These are phyloP conservation scores for Coelastrella sp. DNA, from an alignment of 139 green algal species.

Conservation along the genomic window DNA sequence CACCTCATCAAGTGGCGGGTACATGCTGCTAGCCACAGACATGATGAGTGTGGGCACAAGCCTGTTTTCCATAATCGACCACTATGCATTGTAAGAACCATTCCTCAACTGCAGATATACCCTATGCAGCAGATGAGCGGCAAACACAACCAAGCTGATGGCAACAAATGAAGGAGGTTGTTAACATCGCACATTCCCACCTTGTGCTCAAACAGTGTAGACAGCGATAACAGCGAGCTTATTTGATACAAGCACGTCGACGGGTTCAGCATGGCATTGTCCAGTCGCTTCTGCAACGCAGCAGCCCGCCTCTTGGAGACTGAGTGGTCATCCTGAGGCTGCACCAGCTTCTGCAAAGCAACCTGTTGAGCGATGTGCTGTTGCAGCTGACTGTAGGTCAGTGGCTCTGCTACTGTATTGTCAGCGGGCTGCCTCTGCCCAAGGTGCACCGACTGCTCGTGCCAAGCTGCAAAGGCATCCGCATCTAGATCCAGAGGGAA, in stretches of 20 bases:
- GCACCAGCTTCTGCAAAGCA: slow-evolving; percentile 4
- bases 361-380: slow-evolving; percentile 5
- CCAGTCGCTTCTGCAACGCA: slow-evolving; percentile 9
- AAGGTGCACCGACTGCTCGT: slow-evolving; percentile 1
- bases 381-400: slow-evolving; percentile 9
- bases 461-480: neutral
- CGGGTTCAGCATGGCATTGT: slow-evolving; percentile 30
- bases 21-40: too few species aligned
- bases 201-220: slow-evolving; percentile 52
- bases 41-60: too few species aligned
- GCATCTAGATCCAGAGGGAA: slow-evolving; percentile 31
- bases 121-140: too few species aligned
- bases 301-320: neutral
- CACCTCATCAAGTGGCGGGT: too few species aligned
- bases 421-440: neutral
- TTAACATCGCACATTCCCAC: neutral
- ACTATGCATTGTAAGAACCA: too few species aligned
- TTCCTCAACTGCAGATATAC: too few species aligned
- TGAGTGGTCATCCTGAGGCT: slow-evolving; percentile 1
- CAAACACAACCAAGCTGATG: neutral
- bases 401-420: neutral
- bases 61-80: too few species aligned
- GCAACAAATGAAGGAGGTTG: neutral
- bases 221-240: slow-evolving; percentile 43
- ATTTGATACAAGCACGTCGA: slow-evolving; percentile 40